Evolutionary conservation across 768 basidiomycete genomes (phyloP).

Genomic region (Mycena sanguinolenta): DNA sequence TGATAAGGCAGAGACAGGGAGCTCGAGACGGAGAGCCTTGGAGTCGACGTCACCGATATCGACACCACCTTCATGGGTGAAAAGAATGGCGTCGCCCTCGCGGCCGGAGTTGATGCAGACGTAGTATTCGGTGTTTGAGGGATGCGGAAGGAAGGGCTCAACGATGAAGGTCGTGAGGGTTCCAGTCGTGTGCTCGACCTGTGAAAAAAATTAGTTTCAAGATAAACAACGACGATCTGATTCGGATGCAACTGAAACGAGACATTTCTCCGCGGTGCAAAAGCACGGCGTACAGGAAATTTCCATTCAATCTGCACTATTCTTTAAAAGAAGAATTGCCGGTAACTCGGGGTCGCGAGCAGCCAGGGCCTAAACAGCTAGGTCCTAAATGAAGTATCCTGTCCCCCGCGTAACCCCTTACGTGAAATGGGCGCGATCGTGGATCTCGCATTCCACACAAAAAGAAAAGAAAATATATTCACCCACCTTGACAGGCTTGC

Average conservation of each 20-base stretch:
- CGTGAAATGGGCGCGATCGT: neutral
- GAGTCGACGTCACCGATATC: slow-evolving; percentile 99
- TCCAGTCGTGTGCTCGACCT: slow-evolving; percentile 96
- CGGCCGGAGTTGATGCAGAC: slow-evolving; percentile 97
- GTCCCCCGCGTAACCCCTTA: neutral
- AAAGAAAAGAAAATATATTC: slow-evolving; percentile 27
- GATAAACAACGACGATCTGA: too few relatives aligned
- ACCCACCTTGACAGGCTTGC: slow-evolving; percentile 91
- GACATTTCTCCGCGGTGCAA: too few relatives aligned
- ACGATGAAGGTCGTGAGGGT: slow-evolving; percentile 98
- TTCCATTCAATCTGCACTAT: too few relatives aligned
- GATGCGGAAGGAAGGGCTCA: slow-evolving; percentile 98
- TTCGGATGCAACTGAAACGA: too few relatives aligned
- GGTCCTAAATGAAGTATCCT: too few relatives aligned
- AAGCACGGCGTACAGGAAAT: too few relatives aligned
- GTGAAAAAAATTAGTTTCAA: neutral
- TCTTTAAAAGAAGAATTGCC: too few relatives aligned
- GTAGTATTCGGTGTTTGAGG: slow-evolving; percentile 95
- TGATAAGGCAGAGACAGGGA: slow-evolving; percentile 72
- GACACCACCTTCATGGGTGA: slow-evolving; percentile 99
- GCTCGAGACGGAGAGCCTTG: slow-evolving; percentile 90
- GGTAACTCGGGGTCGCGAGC: too few relatives aligned
- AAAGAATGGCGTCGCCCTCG: slow-evolving; percentile 95
- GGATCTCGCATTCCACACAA: neutral
- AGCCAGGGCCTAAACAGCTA: too few relatives aligned